A percentile compares a stretch with the other conserved stretches of the same genome.
phyloP scores from a whole-genome alignment of 228 moss, liverwort and hornwort species.

The Sphagnum fallax region DNA sequence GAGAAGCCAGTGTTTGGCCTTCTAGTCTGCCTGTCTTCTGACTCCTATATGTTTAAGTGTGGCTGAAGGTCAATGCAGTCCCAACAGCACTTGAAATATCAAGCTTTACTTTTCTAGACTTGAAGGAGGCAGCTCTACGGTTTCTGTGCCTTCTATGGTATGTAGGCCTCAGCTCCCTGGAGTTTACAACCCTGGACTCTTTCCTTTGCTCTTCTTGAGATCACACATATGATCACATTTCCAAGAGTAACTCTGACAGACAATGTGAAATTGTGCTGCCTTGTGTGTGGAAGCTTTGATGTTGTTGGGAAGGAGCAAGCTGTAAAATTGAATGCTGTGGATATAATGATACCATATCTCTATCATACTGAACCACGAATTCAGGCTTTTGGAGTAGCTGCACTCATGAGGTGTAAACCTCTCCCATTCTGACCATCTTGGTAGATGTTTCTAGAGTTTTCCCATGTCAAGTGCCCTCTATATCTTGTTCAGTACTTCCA shows the following conservation, averaged over 20 bases:
- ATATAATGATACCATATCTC: conserved; percentile 27
- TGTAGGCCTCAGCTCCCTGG: not conserved
- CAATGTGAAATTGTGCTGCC: not conserved
- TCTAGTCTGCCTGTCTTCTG: too few species aligned
- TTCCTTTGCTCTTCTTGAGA: not conserved
- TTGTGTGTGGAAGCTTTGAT: conserved; percentile 20
- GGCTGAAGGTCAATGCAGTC: conserved; percentile 49
- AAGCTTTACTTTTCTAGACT: conserved; percentile 36
- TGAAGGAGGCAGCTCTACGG: conserved; percentile 71
- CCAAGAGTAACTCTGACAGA: not conserved
- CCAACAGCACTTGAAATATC: conserved; percentile 40
- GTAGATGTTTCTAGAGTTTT: not conserved
- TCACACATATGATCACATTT: not conserved
- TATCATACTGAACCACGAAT: conserved; percentile 36
- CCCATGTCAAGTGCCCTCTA: not conserved
- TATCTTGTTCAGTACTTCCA: not conserved
- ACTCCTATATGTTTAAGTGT: not conserved
- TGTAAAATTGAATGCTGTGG: conserved; percentile 32
- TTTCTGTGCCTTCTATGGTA: conserved; percentile 83
- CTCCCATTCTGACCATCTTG: not conserved
- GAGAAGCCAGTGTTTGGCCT: too few species aligned
- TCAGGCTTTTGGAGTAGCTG: conserved; percentile 33
- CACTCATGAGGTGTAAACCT: conserved; percentile 33
- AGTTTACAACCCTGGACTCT: not conserved
- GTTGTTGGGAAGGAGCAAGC: conserved; percentile 48